Conservation (phyloP, 441 rosid genomes). For the Rhodomyrtus psidioides region DNA sequence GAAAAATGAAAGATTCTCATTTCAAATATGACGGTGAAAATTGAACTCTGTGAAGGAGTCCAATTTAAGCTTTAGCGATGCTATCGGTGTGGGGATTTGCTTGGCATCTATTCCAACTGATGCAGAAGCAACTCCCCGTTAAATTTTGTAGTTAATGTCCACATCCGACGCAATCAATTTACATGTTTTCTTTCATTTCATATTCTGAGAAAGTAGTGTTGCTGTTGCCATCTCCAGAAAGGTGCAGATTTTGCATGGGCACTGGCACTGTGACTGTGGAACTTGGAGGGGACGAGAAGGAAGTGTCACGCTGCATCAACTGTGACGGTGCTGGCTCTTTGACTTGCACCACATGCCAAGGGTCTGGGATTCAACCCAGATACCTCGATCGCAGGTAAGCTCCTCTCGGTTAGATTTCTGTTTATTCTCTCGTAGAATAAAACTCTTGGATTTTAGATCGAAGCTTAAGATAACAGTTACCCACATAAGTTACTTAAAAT, state of each 20-base stretch:
- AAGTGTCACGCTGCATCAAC: slow-evolving; percentile 70
- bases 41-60: not conserved
- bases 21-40: not conserved
- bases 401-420: not conserved
- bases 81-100: not conserved
- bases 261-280: slow-evolving; percentile 56
- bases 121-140: not conserved
- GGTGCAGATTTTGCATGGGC: slow-evolving; percentile 82
- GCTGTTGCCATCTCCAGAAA: slow-evolving; percentile 37
- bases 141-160: not conserved
- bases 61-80: not conserved
- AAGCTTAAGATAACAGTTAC: not conserved
- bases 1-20: not conserved
- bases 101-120: not conserved
- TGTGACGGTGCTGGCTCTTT: slow-evolving; percentile 80
- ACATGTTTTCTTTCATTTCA: not conserved
- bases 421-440: not conserved
- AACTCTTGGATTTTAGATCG: not conserved
- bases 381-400: slow-evolving; percentile 89
- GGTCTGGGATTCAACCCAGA: slow-evolving; percentile 92
- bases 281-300: slow-evolving; percentile 71
- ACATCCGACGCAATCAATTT: not conserved
- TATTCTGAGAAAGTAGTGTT: not conserved
- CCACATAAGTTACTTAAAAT: not conserved
- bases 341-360: slow-evolving; percentile 96